These are phyloP conservation scores for Phytophthora constricta DNA, from an alignment of 352 stramenopile species.

Conservation along the genomic window DNA sequence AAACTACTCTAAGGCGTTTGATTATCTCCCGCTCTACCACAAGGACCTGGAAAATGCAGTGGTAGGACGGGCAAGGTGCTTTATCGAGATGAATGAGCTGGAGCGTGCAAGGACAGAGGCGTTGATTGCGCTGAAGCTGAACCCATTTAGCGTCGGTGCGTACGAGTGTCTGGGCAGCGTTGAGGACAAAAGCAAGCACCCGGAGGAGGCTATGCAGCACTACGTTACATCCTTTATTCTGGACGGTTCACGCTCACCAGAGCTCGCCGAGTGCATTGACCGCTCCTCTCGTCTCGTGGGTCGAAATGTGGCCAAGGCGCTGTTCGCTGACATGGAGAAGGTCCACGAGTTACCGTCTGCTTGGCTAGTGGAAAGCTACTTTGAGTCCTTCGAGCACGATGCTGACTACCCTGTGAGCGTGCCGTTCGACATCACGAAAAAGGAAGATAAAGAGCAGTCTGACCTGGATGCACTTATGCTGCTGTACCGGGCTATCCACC, in stretches of 20 bases:
- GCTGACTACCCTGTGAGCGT: slow-evolving; percentile 64
- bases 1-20: slow-evolving; percentile 66
- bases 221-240: slow-evolving; percentile 86
- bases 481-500: slow-evolving; percentile 69
- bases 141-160: slow-evolving; percentile 71
- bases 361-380: slow-evolving; percentile 88
- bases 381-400: slow-evolving; percentile 86
- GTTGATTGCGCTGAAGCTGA: slow-evolving; percentile 57
- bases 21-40: slow-evolving; percentile 70
- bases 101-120: slow-evolving; percentile 49
- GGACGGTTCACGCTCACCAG: slow-evolving; percentile 72
- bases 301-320: slow-evolving; percentile 64
- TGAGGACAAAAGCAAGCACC: slow-evolving; percentile 55
- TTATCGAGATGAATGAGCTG: slow-evolving; percentile 60
- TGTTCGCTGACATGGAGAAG: slow-evolving; percentile 76
- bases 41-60: slow-evolving; percentile 63
- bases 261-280: slow-evolving; percentile 77
- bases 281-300: slow-evolving; percentile 72
- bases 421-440: slow-evolving; percentile 73
- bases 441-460: slow-evolving; percentile 27
- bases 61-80: slow-evolving; percentile 66
- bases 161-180: slow-evolving; percentile 77
- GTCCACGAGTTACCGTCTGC: slow-evolving; percentile 74
- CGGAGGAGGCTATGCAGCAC: slow-evolving; percentile 80
- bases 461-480: slow-evolving; percentile 64